phyloP scores from a whole-genome alignment of 805 yeast species.

The Ogataea neopini region DNA sequence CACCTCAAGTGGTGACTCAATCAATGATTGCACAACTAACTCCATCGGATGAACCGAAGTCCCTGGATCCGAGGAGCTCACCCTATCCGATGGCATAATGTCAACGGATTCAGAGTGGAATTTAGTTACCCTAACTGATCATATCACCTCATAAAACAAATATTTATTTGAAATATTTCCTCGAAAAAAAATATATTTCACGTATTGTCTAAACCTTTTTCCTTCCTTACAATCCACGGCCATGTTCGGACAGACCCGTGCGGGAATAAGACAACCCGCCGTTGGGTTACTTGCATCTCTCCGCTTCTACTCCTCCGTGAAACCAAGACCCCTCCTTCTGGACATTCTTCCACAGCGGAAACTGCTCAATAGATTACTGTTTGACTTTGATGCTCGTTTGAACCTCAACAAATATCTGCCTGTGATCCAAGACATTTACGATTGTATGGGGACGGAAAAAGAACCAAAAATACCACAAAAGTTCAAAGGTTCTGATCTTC shows the following conservation, averaged over 20 bases:
- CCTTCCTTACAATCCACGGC: too few species aligned
- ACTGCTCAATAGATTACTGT: slow-evolving; percentile 56
- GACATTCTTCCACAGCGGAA: slow-evolving; percentile 60
- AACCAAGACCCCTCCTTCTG: slow-evolving; percentile 39
- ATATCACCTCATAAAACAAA: too few species aligned
- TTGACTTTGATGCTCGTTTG: slow-evolving; percentile 64
- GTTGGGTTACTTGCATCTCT: too few species aligned
- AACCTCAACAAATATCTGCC: slow-evolving; percentile 56
- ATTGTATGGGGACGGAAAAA: slow-evolving; percentile 39
- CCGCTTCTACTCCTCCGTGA: neutral
- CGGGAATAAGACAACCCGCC: neutral
- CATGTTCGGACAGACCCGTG: too few species aligned
- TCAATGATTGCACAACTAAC: slow-evolving; percentile 54
- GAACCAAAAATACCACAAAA: slow-evolving; percentile 30
- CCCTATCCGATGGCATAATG: slow-evolving; percentile 1
- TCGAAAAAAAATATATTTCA: too few species aligned
- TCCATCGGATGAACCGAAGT: slow-evolving; percentile 56
- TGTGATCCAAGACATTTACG: slow-evolving; percentile 52
- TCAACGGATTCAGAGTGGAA: too few species aligned
- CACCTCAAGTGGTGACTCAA: slow-evolving; percentile 55
- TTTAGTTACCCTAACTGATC: too few species aligned
- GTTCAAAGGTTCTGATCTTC: slow-evolving; percentile 56
- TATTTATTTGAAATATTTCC: too few species aligned
- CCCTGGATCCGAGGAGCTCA: too few species aligned
- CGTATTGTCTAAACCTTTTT: too few species aligned